Percentiles rank a stretch among this genome's conserved stretches.
Evolutionary conservation across 495 filamentous ascomycete genomes (phyloP).

Genomic region (Penicillium maclennaniae): DNA sequence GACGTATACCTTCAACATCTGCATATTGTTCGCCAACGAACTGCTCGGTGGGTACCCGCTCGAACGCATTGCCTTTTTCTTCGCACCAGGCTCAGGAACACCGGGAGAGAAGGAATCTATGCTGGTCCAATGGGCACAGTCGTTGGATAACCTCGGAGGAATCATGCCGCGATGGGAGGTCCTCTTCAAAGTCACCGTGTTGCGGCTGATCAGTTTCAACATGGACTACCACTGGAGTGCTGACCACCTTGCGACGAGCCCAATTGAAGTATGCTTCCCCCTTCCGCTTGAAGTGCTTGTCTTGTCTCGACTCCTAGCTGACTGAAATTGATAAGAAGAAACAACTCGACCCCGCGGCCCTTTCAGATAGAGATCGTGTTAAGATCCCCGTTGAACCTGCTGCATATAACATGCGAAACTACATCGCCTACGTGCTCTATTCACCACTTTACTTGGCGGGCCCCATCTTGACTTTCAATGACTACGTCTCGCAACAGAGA

Average conservation of each 20-base stretch:
- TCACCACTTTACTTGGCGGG: constrained; percentile 89
- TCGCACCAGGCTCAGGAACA: constrained; percentile 34
- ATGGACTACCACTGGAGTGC: constrained; percentile 94
- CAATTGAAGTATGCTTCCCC: constrained; percentile 72
- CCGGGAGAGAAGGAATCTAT: constrained; percentile 29
- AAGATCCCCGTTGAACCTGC: constrained; percentile 62
- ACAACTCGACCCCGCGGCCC: constrained; percentile 76
- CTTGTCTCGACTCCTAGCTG: constrained; percentile 3
- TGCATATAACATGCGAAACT: constrained; percentile 77
- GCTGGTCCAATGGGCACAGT: constrained; percentile 55
- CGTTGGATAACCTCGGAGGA: constrained; percentile 74
- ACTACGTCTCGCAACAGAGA: constrained; percentile 85
- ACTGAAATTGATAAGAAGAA: constrained; percentile 92
- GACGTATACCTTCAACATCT: constrained; percentile 96
- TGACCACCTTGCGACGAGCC: constrained; percentile 58
- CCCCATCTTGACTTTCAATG: constrained; percentile 95
- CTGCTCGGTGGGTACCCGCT: constrained; percentile 73
- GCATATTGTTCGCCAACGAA: constrained; percentile 85
- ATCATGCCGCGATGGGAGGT: constrained; percentile 88
- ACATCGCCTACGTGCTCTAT: constrained; percentile 84
- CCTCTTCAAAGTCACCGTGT: constrained; percentile 92
- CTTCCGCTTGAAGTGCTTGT: not conserved
- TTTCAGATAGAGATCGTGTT: constrained; percentile 86
- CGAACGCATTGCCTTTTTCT: constrained; percentile 51
- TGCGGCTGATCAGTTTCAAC: constrained; percentile 94